Percentiles rank a stretch among this genome's conserved stretches.
phyloP scores from a whole-genome alignment of 169 alveolate genomes.

The Hepatocystis sp. region DNA sequence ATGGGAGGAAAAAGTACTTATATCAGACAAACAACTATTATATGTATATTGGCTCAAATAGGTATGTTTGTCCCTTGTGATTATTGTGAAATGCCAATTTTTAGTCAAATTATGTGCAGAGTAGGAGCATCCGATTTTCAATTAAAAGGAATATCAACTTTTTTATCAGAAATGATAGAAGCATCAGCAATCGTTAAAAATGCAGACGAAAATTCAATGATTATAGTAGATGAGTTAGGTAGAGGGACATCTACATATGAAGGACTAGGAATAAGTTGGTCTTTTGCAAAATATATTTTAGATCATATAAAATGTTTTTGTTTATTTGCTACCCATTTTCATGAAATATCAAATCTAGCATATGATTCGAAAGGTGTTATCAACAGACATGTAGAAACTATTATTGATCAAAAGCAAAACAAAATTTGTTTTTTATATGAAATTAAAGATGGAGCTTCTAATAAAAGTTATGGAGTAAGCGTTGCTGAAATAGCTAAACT shows the following conservation, averaged over 20 bases:
- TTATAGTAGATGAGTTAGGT: constrained; percentile 97
- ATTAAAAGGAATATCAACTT: constrained; percentile 96
- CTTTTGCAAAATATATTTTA: constrained; percentile 94
- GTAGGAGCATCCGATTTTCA: constrained; percentile 98
- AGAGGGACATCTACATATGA: constrained; percentile 98
- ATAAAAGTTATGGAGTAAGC: constrained; percentile 94
- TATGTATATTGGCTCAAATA: constrained; percentile 90
- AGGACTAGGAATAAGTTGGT: constrained; percentile 99
- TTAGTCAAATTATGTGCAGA: constrained; percentile 95
- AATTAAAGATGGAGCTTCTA: constrained; percentile 92
- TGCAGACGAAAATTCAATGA: constrained; percentile 93
- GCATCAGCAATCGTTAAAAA: constrained; percentile 94
- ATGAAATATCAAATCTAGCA: constrained; percentile 95
- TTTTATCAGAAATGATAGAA: constrained; percentile 98
- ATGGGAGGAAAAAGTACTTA: constrained; percentile 99
- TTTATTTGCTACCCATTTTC: constrained; percentile 99
- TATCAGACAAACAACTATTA: constrained; percentile 90
- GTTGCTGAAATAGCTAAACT: constrained; percentile 96
- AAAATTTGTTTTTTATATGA: constrained; percentile 90
- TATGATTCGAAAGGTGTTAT: constrained; percentile 91
- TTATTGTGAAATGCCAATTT: constrained; percentile 92
- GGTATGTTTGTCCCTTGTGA: constrained; percentile 97
- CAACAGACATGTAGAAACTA: constrained; percentile 87
- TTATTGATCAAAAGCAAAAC: constrained; percentile 76
- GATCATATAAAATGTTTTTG: constrained; percentile 93